Evolutionary conservation across 768 basidiomycete genomes (phyloP).

Genomic region (Serendipita vermifera): DNA sequence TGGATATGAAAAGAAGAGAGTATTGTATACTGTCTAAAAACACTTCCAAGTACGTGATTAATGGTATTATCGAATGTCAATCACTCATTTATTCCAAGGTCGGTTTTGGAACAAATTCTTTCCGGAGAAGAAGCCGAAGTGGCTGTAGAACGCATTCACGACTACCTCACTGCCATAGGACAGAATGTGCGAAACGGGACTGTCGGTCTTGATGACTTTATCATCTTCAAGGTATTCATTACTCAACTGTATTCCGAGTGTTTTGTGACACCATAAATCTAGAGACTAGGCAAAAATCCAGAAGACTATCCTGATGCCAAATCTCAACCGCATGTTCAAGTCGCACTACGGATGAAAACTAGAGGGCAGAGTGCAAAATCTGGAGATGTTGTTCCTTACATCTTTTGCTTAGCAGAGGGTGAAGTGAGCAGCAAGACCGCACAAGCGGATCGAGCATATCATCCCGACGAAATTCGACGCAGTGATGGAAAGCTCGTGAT

Average conservation of each 20-base stretch:
- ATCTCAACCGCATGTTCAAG: conserved; percentile 91
- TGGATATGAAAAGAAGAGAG: conserved; percentile 98
- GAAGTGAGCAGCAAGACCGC: conserved; percentile 55
- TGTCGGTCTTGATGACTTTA: conserved; percentile 83
- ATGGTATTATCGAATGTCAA: background rate
- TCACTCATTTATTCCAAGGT: conserved; percentile 35
- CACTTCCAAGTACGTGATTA: conserved; percentile 83
- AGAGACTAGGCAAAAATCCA: conserved; percentile 91
- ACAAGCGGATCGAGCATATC: conserved; percentile 82
- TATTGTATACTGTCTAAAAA: conserved; percentile 86
- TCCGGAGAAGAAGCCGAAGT: conserved; percentile 83
- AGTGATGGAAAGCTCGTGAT: conserved; percentile 54
- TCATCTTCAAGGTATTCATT: conserved; percentile 78
- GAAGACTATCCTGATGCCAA: conserved; percentile 96
- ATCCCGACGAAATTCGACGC: conserved; percentile 82
- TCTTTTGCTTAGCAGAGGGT: conserved; percentile 71
- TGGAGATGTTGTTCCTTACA: conserved; percentile 92
- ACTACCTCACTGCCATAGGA: conserved; percentile 69
- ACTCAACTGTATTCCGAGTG: no score
- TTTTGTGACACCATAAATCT: no score
- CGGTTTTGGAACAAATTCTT: conserved; percentile 77
- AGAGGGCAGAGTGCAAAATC: conserved; percentile 65
- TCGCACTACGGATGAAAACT: conserved; percentile 79
- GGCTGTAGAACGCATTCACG: conserved; percentile 85
- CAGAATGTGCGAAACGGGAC: conserved; percentile 65